Evolutionary conservation across 1,284 basidiomycete genomes (phyloP).

Genomic region (Leccinum pseudoinsigne): DNA sequence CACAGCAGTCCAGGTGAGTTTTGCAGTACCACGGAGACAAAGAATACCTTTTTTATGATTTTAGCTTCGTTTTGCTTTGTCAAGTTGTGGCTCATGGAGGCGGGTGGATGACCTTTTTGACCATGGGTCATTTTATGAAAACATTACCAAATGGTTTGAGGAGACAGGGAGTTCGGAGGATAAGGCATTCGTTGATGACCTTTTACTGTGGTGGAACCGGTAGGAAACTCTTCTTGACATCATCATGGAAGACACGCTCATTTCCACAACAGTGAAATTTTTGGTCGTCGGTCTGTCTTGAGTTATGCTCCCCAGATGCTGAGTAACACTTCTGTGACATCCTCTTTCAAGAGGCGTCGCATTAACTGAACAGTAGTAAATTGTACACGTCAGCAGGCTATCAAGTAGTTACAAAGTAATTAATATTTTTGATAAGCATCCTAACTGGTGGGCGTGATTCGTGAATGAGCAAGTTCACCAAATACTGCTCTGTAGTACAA

Average conservation of each 20-base stretch:
- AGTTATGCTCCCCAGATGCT: neutral
- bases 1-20: conserved; percentile 14
- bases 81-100: neutral
- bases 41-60: neutral
- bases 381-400: neutral
- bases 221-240: neutral
- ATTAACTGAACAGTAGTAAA: neutral
- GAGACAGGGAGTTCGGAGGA: neutral
- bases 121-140: neutral
- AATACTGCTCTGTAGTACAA: neutral
- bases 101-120: neutral
- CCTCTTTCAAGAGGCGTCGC: neutral
- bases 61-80: neutral
- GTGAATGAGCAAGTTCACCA: neutral
- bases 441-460: neutral
- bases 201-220: neutral
- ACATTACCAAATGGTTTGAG: neutral
- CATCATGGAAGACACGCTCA: neutral
- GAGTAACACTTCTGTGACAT: neutral
- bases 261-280: neutral
- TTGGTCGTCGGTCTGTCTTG: neutral
- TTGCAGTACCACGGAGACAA: neutral
- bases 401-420: neutral
- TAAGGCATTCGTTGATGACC: neutral
- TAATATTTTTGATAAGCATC: neutral